Percentiles rank a stretch among this genome's conserved stretches.
phyloP scores from a whole-genome alignment of 345 rosid genomes.

The Gossypium herbaceum region DNA sequence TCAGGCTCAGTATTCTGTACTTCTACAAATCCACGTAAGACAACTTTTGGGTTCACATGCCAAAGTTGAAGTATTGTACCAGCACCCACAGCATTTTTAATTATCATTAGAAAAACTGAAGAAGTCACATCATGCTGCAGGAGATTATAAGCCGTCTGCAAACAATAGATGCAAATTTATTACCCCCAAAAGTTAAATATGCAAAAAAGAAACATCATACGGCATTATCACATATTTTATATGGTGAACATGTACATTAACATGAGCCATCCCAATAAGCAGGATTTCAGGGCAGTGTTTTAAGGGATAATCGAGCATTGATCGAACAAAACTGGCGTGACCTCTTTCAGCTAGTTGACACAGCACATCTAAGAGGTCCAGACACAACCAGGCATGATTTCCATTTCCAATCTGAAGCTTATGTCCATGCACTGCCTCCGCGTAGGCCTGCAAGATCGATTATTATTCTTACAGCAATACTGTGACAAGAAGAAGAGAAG shows the following conservation, averaged over 20 bases:
- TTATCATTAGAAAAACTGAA: constrained; percentile 55
- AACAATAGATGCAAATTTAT: constrained; percentile 9
- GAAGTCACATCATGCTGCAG: constrained; percentile 70
- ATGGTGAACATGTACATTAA: constrained; percentile 44
- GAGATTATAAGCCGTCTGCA: constrained; percentile 84
- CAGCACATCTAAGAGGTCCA: constrained; percentile 79
- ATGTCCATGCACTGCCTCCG: constrained; percentile 64
- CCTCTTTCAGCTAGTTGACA: constrained; percentile 95
- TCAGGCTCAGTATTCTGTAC: constrained; percentile 51
- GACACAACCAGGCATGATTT: constrained; percentile 85
- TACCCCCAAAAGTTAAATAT: neutral
- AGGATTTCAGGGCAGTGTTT: constrained; percentile 78
- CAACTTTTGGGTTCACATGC: constrained; percentile 69
- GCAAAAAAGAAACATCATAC: neutral
- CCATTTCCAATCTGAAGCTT: constrained; percentile 62
- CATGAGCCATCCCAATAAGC: constrained; percentile 82
- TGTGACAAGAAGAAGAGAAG: constrained; percentile 8
- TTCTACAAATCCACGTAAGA: constrained; percentile 70
- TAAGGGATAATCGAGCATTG: constrained; percentile 76
- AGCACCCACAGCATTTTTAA: constrained; percentile 39
- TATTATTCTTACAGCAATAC: constrained; percentile 12
- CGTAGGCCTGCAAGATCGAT: constrained; percentile 47
- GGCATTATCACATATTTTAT: neutral
- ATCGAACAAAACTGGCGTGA: constrained; percentile 53
- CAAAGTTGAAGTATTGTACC: constrained; percentile 67